A percentile compares a stretch with the other conserved stretches of the same genome.
These are phyloP conservation scores for Halocafeteria seosinensis DNA, from an alignment of 108 stramenopile genomes.

Conservation along the genomic window DNA sequence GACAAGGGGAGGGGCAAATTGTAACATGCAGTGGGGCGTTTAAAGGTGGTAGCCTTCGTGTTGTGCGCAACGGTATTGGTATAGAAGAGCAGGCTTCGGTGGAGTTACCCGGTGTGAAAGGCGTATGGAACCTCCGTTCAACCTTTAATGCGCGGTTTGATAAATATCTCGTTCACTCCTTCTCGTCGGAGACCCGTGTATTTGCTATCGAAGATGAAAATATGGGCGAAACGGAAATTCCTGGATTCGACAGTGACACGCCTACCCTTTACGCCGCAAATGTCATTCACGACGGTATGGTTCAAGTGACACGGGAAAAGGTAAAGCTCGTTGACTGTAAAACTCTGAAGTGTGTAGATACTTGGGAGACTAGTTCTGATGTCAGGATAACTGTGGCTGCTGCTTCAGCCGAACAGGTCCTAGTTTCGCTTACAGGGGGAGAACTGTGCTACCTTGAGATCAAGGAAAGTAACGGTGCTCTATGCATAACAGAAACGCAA, in stretches of 20 bases:
- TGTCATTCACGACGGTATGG: slow-evolving; percentile 15
- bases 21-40: slow-evolving; percentile 75
- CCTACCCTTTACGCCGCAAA: slow-evolving; percentile 53
- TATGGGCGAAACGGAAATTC: slow-evolving; percentile 28
- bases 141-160: slow-evolving; percentile 44
- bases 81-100: slow-evolving; percentile 64
- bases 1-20: slow-evolving; percentile 53
- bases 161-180: slow-evolving; percentile 71
- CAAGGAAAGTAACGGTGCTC: neutral
- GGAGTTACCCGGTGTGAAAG: slow-evolving; percentile 75
- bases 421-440: slow-evolving; percentile 59
- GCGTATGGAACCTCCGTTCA: slow-evolving; percentile 66
- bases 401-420: slow-evolving; percentile 62
- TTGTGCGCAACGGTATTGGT: slow-evolving; percentile 86
- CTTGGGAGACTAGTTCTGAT: slow-evolving; percentile 30
- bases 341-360: slow-evolving; percentile 26
- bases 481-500: slow-evolving; percentile 8
- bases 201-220: slow-evolving; percentile 54
- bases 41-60: slow-evolving; percentile 62
- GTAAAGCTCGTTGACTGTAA: slow-evolving; percentile 42
- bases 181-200: slow-evolving; percentile 72
- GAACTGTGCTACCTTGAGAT: slow-evolving; percentile 46
- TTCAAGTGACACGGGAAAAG: slow-evolving; percentile 65
- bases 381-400: slow-evolving; percentile 64
- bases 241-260: slow-evolving; percentile 43